Conservation (phyloP, 2,329 filamentous ascomycete species). For the Macrophomina tecta region DNA sequence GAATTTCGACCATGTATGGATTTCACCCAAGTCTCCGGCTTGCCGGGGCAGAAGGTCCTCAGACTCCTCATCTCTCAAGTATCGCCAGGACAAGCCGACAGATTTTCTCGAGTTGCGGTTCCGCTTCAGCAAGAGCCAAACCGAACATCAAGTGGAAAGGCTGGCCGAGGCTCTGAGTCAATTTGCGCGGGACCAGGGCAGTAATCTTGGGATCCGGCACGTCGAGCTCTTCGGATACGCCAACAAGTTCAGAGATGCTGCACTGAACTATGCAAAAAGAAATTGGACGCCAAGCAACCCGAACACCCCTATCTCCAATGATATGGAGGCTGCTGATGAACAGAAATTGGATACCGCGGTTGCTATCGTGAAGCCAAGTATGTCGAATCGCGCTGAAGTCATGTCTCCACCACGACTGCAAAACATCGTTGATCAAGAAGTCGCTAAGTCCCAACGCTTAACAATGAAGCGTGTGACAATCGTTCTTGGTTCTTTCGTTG, state of each 20-base stretch:
- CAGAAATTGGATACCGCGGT: too few species aligned
- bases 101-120: slow-evolving; percentile 30
- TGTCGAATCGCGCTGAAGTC: background rate
- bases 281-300: background rate
- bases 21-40: background rate
- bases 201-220: background rate
- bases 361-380: too few species aligned
- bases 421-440: background rate
- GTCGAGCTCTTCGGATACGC: background rate
- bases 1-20: slow-evolving; percentile 29
- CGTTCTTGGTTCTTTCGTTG: background rate
- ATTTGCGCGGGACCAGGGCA: background rate
- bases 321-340: background rate
- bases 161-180: background rate
- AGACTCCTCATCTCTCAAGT: background rate
- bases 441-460: background rate
- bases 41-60: background rate
- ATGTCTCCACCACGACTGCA: background rate
- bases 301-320: too few species aligned
- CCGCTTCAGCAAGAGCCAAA: slow-evolving; percentile 26
- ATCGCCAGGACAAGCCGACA: background rate
- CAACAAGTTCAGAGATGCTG: background rate
- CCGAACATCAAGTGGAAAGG: background rate
- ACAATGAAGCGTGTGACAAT: background rate
- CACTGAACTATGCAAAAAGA: too few species aligned